Evolutionary conservation across 192 early-diverging fungal genomes (phyloP).

Genomic region (Phlyctochytrium bullatum): DNA sequence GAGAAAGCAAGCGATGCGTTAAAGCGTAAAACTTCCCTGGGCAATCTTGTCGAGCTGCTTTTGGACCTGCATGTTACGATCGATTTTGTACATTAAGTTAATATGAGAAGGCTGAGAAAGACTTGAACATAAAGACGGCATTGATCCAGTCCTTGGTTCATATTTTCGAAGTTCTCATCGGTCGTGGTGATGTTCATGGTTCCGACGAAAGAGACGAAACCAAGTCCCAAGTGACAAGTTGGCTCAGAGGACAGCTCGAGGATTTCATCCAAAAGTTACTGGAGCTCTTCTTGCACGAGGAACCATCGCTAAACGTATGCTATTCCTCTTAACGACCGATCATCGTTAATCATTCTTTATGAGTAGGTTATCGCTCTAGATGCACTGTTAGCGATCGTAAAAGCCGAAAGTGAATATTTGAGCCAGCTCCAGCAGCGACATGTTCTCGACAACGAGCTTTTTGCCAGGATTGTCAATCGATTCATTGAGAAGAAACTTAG

Average conservation of each 20-base stretch:
- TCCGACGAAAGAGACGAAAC: no score
- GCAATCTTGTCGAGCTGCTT: no score
- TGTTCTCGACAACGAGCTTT: conserved; percentile 70
- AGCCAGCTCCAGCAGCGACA: conserved; percentile 21
- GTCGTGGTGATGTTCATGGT: no score
- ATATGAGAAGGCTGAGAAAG: no score
- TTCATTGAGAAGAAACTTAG: conserved; percentile 48
- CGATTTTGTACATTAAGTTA: no score
- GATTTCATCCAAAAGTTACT: conserved; percentile 60
- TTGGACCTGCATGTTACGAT: no score
- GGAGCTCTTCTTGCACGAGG: conserved; percentile 49
- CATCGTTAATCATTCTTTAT: no score
- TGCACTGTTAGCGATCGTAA: conserved; percentile 67
- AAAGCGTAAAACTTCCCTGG: background rate
- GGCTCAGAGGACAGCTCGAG: conserved; percentile 77
- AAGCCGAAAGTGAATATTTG: conserved; percentile 55
- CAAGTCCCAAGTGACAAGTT: conserved; percentile 61
- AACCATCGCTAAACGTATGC: conserved; percentile 70
- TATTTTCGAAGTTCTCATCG: no score
- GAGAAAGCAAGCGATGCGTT: background rate
- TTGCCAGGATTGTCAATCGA: conserved; percentile 48
- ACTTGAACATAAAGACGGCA: no score
- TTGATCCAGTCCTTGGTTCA: no score
- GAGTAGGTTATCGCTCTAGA: conserved; percentile 71
- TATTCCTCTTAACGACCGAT: no score